Evolutionary conservation across 23 red algal species (phyloP), one percentile per base, ranked within the genome.

Genomic region (Gracilaria vermiculophylla): DNA sequence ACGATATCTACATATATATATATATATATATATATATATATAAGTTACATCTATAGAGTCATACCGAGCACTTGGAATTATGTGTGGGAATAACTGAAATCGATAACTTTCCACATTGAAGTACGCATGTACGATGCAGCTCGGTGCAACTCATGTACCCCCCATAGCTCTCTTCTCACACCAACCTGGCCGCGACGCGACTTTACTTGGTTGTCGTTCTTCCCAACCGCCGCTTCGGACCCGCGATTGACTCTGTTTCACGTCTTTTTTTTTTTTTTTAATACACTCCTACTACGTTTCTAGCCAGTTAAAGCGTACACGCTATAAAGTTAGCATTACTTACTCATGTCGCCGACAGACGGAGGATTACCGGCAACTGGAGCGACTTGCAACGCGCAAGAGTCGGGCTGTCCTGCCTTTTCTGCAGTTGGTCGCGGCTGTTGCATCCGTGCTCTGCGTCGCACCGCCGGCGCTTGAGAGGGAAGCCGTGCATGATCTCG

Each of bases 51-150:
- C n/a, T n/a, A n/a, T n/a, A n/a, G n/a, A n/a, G n/a, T 64, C 29
- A 36, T 64, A 64, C 58, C 12, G 29, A 64, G 55, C 31, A 61
- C 58, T 64, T 64, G 58, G 58, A 64, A 73, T 73, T 73, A 24
- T 45, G 44, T 36, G n/a, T 73, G 67, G 42, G 40, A 73, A 73
- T 73, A 73, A 73, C 67, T 73, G 39, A 73, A 73, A 73, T 47
- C 67, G 67, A 45, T 73, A 73, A 73, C 67, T 73, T 48, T 73
- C 29, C 58, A 5, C 58, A 64, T 14, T 31, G 5, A n/a, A 47
- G 6, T 47, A 47, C 43, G 6, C 43, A 47, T 47, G 43, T 64
- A 64, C 58, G 29, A 31, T 34, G 58, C 29, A 64, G 29, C 29
- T 64, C 58, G 9, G 58, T 34, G 58, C 58, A 64, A 34, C 58